Percentiles rank a stretch among this genome's conserved stretches.
Evolutionary conservation across 208 protist species (phyloP).

Genomic region (Giardia muris): DNA sequence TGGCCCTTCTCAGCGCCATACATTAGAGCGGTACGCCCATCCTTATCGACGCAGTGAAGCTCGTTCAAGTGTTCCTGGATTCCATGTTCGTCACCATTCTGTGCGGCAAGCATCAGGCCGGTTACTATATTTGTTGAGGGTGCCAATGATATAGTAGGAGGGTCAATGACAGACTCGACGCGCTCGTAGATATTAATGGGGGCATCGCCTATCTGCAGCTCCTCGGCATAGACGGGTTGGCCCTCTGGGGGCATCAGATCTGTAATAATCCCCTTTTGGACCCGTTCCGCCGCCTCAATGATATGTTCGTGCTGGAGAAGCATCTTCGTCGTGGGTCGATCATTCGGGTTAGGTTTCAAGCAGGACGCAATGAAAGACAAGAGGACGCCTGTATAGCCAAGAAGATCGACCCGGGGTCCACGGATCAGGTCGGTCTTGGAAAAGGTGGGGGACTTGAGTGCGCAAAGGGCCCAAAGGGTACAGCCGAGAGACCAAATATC

Average conservation of each 20-base stretch:
- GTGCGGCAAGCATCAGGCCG: not conserved
- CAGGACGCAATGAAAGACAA: not conserved
- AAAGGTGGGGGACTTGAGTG: not conserved
- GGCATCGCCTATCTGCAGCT: not conserved
- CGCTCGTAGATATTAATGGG: too few species aligned
- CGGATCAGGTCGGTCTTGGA: not conserved
- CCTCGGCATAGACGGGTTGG: not conserved
- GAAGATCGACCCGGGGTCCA: not conserved
- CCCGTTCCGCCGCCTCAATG: not conserved
- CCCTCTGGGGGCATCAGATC: not conserved
- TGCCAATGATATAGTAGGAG: too few species aligned
- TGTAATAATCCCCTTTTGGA: not conserved
- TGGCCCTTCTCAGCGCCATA: not conserved
- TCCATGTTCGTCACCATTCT: not conserved
- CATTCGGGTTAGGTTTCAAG: not conserved
- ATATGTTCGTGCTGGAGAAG: not conserved
- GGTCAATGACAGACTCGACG: too few species aligned
- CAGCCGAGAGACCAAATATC: not conserved
- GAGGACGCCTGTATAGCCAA: not conserved
- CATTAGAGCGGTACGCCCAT: not conserved
- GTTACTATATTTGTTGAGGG: too few species aligned
- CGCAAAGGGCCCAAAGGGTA: not conserved
- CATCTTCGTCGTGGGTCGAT: not conserved
- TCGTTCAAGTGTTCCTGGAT: not conserved
- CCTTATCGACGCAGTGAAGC: not conserved